Conservation (phyloP, 164 flowering plant genomes). For the Saururus chinensis region DNA sequence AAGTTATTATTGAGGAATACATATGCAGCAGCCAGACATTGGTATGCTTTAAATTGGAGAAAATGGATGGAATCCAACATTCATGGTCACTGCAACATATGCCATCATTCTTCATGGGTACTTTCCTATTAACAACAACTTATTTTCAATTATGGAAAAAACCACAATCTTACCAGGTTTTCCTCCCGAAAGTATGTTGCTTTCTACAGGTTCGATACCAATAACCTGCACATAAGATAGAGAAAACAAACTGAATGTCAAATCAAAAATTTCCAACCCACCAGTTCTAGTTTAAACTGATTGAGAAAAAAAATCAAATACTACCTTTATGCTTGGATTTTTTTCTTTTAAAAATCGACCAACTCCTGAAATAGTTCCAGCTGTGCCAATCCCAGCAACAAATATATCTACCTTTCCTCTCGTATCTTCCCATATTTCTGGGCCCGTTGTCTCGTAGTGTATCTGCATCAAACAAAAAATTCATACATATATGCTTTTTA, state of each 20-base stretch:
- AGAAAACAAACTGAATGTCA: not conserved
- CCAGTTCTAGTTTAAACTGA: not conserved
- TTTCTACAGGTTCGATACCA: conserved; percentile 90
- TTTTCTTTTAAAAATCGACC: conserved; percentile 69
- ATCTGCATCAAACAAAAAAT: conserved; percentile 30
- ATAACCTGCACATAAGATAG: conserved; percentile 36
- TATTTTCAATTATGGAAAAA: not conserved
- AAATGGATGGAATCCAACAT: too few relatives aligned
- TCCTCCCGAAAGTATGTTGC: conserved; percentile 91
- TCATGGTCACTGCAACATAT: too few relatives aligned
- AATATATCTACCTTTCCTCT: conserved; percentile 90
- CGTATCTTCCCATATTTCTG: conserved; percentile 98
- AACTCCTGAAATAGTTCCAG: conserved; percentile 87
- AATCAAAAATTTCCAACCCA: not conserved
- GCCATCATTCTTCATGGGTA: not conserved
- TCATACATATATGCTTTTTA: too few relatives aligned
- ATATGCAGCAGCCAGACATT: too few relatives aligned
- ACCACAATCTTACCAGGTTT: conserved; percentile 54
- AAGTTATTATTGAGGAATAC: too few relatives aligned
- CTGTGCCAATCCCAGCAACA: conserved; percentile 93
- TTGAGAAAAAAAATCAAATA: not conserved
- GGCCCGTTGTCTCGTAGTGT: conserved; percentile 96
- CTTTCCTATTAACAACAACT: not conserved
- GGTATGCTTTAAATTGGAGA: too few relatives aligned
- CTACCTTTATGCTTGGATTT: conserved; percentile 73